Evolutionary conservation across 2,329 filamentous ascomycete species (phyloP), one percentile per base, ranked within the genome.

Genomic region (Paecilomyces variotii): DNA sequence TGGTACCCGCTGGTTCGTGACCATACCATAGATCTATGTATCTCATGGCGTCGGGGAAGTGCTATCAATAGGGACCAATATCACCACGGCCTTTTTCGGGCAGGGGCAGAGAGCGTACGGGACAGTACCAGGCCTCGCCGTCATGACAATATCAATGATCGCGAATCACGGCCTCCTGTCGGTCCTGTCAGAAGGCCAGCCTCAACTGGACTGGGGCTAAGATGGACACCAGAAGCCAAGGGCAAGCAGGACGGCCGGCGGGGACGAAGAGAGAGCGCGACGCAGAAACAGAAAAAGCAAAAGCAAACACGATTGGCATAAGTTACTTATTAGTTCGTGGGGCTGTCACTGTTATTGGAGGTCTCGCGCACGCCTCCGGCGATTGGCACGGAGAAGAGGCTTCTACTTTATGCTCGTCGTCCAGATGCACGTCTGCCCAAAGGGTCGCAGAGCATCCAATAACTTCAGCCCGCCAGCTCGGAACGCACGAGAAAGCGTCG

Each of bases 371-470:
- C 24, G 50, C 19, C 50, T 52, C 24, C 12, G 12, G 14, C 35
- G 39, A 45, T 45, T 45, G 39, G 39, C 39, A 45, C 39, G 39
- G 39, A 45, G 39, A 45, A 24, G n/a, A 45, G n/a, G 39, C 35
- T n/a, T 45, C n/a, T 60, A 59, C 59, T 64, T 63, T 60, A 58
- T 45, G 35, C 54, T 57, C 61, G 26, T 39, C 51, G 55, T 54
- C 57, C 57, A 61, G 61, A 64, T 69, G 68, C 68, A 70, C 59
- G 68, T 70, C 68, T 70, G 68, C 68, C 68, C 68, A 70, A 70
- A 61, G 45, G 45, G 26, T 56, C 60, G 57, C 62, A 61, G 70
- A 72, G 70, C 71, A 71, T 68, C 71, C 70, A 73, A 73, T 73
- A 57, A 64, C 57, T 56, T 57, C 24, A 45, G 26, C 49, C 59